Conservation (phyloP, 148 eudicot species). For the Cornus controversa region DNA sequence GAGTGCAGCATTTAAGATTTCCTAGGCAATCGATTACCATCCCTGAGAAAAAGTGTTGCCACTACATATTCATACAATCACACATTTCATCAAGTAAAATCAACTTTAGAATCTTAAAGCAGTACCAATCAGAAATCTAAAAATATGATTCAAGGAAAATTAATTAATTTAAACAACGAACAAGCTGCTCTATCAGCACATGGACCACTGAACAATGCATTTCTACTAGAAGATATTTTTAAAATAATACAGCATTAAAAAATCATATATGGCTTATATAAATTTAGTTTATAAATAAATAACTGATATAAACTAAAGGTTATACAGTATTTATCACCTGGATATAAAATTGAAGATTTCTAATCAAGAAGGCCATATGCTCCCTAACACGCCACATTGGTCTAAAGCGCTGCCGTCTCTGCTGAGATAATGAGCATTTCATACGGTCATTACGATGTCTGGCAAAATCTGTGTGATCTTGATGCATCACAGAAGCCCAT, state of each 20-base stretch:
- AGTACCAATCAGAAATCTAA: too few species aligned
- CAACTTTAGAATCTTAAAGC: neutral
- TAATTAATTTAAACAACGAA: neutral
- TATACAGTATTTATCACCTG: constrained; percentile 48
- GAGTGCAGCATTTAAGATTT: too few species aligned
- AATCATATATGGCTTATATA: neutral
- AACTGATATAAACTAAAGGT: neutral
- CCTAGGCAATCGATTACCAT: too few species aligned
- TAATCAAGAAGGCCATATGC: constrained; percentile 95
- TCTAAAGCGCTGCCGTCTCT: constrained; percentile 66
- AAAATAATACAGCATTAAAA: neutral
- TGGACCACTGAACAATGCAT: neutral
- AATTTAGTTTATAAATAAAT: neutral
- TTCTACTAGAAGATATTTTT: neutral
- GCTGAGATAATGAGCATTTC: constrained; percentile 58
- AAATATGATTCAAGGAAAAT: neutral
- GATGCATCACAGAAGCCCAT: constrained; percentile 98
- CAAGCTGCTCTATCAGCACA: neutral
- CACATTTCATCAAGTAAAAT: neutral
- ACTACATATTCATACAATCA: neutral
- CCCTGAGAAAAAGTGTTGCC: too few species aligned
- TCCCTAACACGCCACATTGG: constrained; percentile 99
- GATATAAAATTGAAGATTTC: constrained; percentile 95
- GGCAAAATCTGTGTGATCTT: constrained; percentile 85
- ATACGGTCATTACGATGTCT: constrained; percentile 52